Evolutionary conservation across 495 filamentous ascomycete species (phyloP).

Genomic region (Lasiosphaeria hispida): DNA sequence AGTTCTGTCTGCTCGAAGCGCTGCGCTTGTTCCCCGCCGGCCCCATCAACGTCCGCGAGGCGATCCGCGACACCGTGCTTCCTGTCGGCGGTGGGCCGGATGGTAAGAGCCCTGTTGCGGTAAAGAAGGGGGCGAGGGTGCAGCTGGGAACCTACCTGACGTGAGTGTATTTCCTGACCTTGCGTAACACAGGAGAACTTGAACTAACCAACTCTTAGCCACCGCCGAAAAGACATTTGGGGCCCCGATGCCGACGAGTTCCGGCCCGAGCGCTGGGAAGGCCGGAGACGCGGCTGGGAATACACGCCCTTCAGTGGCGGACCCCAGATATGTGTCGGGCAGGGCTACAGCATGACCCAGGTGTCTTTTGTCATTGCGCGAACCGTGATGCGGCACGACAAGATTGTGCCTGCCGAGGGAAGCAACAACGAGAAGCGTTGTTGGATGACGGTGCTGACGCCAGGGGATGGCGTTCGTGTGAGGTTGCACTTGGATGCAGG

Average conservation of each 20-base stretch:
- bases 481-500: background rate
- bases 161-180: background rate
- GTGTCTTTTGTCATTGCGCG: conserved; percentile 1
- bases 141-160: conserved; percentile 1
- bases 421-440: conserved; percentile 3
- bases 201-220: conserved; percentile 16
- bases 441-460: conserved; percentile 6
- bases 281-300: conserved; percentile 28
- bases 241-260: conserved; percentile 42
- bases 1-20: conserved; percentile 1
- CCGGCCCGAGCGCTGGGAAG: conserved; percentile 51
- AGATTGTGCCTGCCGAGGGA: background rate
- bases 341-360: conserved; percentile 4
- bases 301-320: background rate
- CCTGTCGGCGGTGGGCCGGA: conserved; percentile 2
- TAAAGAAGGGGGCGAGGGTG: conserved; percentile 7
- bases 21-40: conserved; percentile 8
- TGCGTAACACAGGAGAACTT: background rate
- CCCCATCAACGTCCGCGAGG: conserved; percentile 4
- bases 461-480: background rate
- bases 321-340: background rate
- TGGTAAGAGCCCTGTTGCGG: background rate
- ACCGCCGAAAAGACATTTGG: conserved; percentile 35
- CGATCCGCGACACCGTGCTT: conserved; percentile 1
- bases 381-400: conserved; percentile 1